Base-by-base conservation (phyloP, 495 filamentous ascomycete species). In the Massariosphaeria phaeospora region DNA sequence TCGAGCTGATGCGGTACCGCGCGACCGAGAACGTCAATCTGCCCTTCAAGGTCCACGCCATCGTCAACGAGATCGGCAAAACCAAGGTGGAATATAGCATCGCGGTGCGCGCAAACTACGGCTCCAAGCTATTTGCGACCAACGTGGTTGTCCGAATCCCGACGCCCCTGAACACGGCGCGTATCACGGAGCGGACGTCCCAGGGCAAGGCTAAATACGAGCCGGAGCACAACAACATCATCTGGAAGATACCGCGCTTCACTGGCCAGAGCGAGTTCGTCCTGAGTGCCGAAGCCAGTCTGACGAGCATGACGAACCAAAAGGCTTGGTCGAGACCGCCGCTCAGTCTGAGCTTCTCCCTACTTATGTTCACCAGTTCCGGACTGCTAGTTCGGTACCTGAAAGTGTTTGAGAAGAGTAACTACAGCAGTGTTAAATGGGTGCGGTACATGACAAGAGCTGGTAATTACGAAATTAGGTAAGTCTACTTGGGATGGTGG, bases 1-100 rank as follows among this genome's bases (percentile, higher is more conserved):
- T 99, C 71, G 94, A 99, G 75, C 79, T 99, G 50, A 99, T 99
- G 94, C 85, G 90, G 18, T 99, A 99, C 73, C 89, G 94, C 57
- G 91, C 94, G n/a, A 97, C 93, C 18, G 94, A 99, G 70, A 97
- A 99, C 66, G 91, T 99, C 67, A 99, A 99, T 68, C 77, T 99
- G 13, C 94, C 94, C 7, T 99, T 99, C 79, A 96, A 95, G 70
- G 89, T 99, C 47, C 94, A 97, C 67, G 91, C 91, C 56, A 99
- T 96, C 63, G 93, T 99, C 63, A 94, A 95, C 66, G 94, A 99
- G 69, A 79, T 96, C 46, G 90, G 91, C 59, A 95, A 91, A 64
- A 95, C 91, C 13, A 97, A 96, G 70, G 94, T 99, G 48, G 93
- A 97, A 67, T 99, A 97, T 73, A 95, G 89, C 72, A 94, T 99